Base-by-base conservation (phyloP, 2,329 filamentous ascomycete genomes). In the Pyrenophora graminea region DNA sequence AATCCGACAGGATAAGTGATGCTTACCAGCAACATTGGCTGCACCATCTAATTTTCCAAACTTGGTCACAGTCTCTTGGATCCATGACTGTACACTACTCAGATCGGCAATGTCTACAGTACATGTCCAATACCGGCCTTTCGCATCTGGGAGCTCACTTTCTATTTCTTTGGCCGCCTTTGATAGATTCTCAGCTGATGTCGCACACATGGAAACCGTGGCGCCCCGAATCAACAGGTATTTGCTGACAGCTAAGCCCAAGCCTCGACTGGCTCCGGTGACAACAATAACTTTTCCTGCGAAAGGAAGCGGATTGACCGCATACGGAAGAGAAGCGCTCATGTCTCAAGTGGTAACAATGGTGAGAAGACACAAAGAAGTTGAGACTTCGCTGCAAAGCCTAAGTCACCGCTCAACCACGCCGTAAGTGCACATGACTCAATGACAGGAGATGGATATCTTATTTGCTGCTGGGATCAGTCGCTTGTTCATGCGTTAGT, bases 21-120 rank as follows among this genome's bases (percentile, higher is more conserved):
- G n/a, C 46, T 48, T 25, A 48, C 76, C 76, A 6, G 75, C 75
- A 38, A 74, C 56, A 59, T 77, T 77, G 17, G 70, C 75, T 2
- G 74, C 74, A 10, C 75, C 74, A 39, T 73, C 65, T 0, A 77
- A 55, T 18, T 59, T 62, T 6, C 73, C 75, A 37, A 72, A 74
- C 15, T 62, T 57, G 6, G 59, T 44, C 2, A 75, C 59, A 1
- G 70, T 73, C 6, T 57, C 47, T 27, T 69, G 61, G 5, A 84
- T 66, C 17, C 70, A 74, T 0, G 60, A 38, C 13, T 23, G 39
- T 23, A 48, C 46, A 19, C 37, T 41, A 10, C 39, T 21, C 7
- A 47, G 4, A 10, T 47, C 40, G 45, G 37, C 27, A 19, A 47
- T 47, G 9, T 47, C 45, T 15, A 40, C 45, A 4, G 23, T 19